A percentile compares a stretch with the other conserved stretches of the same genome.
Conservation (phyloP, 441 rosid species). For the Corymbia calophylla region DNA sequence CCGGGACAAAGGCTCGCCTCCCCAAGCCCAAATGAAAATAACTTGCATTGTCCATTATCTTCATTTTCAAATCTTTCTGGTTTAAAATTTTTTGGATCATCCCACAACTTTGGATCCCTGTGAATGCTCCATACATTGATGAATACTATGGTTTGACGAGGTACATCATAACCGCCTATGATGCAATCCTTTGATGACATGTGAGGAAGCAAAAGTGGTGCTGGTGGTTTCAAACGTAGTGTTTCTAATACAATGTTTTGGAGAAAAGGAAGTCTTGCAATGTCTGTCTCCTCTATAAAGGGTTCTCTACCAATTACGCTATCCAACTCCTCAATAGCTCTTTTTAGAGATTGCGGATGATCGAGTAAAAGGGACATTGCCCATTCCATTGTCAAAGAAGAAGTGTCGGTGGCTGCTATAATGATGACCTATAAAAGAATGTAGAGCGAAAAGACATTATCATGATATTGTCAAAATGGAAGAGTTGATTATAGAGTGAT, state of each 20-base stretch:
- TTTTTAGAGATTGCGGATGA: too few species aligned
- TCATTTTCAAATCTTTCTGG: conserved; percentile 1
- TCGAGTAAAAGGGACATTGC: not conserved
- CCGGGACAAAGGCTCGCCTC: conserved; percentile 5
- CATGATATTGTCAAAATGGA: not conserved
- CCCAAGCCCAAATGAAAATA: not conserved
- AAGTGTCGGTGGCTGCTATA: conserved; percentile 1
- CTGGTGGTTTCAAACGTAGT: not conserved
- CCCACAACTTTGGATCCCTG: conserved; percentile 3
- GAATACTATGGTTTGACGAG: not conserved
- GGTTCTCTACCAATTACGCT: not conserved
- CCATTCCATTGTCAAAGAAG: not conserved
- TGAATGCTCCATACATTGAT: conserved; percentile 6
- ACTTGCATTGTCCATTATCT: not conserved
- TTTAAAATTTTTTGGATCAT: not conserved
- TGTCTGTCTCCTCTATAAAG: not conserved
- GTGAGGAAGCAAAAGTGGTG: not conserved
- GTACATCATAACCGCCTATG: not conserved
- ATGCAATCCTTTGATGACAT: not conserved
- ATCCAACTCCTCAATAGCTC: not conserved
- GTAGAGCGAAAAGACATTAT: not conserved
- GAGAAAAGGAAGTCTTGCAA: not conserved
- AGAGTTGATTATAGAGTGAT: not conserved
- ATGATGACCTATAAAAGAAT: not conserved
- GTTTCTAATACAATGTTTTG: not conserved